Evolutionary conservation across 345 rosid genomes (phyloP).

Genomic region (Isatis tinctoria): DNA sequence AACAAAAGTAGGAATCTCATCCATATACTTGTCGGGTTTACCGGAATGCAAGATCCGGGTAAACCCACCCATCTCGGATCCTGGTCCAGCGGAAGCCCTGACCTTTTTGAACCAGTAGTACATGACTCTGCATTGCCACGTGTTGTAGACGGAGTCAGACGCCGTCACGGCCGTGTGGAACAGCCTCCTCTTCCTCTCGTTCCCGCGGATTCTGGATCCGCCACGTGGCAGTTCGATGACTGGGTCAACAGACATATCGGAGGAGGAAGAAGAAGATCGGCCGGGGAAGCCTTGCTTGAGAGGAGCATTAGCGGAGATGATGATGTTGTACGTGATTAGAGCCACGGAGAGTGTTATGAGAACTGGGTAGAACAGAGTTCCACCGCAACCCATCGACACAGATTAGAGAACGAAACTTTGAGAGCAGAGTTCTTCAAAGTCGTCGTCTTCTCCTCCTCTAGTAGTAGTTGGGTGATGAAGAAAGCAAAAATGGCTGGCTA

Average conservation of each 20-base stretch:
- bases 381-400: slow-evolving; percentile 61
- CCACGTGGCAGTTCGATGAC: slow-evolving; percentile 69
- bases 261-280: slow-evolving; percentile 43
- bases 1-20: slow-evolving; percentile 96
- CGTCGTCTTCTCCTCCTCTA: neutral
- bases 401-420: neutral
- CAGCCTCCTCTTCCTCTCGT: slow-evolving; percentile 34
- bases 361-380: slow-evolving; percentile 60
- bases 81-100: slow-evolving; percentile 50
- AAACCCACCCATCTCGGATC: slow-evolving; percentile 88
- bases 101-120: slow-evolving; percentile 96
- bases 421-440: slow-evolving; percentile 24
- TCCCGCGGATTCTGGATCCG: slow-evolving; percentile 35
- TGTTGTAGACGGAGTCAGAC: slow-evolving; percentile 86
- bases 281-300: slow-evolving; percentile 81
- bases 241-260: slow-evolving; percentile 49
- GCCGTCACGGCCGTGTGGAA: slow-evolving; percentile 99
- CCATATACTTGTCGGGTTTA: slow-evolving; percentile 73
- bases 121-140: slow-evolving; percentile 98
- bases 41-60: slow-evolving; percentile 97
- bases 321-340: slow-evolving; percentile 90
- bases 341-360: slow-evolving; percentile 75
- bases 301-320: slow-evolving; percentile 92
- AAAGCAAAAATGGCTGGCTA: neutral
- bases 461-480: neutral